Evolutionary conservation across 495 filamentous ascomycete genomes (phyloP).

Genomic region (Aspergillus asperescens): DNA sequence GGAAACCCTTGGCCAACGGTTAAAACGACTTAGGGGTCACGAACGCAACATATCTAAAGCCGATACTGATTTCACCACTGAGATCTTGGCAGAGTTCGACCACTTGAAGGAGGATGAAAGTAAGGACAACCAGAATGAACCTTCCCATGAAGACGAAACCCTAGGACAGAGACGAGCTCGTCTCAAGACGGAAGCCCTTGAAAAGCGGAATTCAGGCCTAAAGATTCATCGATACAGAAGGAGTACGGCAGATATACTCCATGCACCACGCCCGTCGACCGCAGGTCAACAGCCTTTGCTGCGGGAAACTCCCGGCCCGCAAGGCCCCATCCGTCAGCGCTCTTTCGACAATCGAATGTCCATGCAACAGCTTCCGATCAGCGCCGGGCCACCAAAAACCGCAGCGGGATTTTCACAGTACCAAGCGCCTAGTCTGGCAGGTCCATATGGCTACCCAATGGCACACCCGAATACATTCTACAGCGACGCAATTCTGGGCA

Average conservation of each 20-base stretch:
- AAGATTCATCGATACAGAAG: slow-evolving; percentile 37
- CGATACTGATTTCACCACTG: slow-evolving; percentile 71
- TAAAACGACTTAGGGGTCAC: slow-evolving; percentile 59
- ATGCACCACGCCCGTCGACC: slow-evolving; percentile 47
- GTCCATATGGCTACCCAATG: slow-evolving; percentile 27
- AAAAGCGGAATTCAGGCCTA: slow-evolving; percentile 27
- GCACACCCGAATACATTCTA: slow-evolving; percentile 28
- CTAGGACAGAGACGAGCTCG: slow-evolving; percentile 79
- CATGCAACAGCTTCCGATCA: slow-evolving; percentile 29
- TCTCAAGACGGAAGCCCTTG: slow-evolving; percentile 66
- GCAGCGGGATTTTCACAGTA: slow-evolving; percentile 18
- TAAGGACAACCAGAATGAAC: slow-evolving; percentile 12
- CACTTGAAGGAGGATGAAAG: slow-evolving; percentile 35
- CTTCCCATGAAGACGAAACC: slow-evolving; percentile 66
- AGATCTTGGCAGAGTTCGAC: slow-evolving; percentile 69
- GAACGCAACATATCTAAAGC: slow-evolving; percentile 48
- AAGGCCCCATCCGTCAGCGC: slow-evolving; percentile 6
- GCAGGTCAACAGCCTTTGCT: slow-evolving; percentile 27
- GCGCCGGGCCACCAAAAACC: slow-evolving; percentile 17
- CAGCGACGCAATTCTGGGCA: slow-evolving; percentile 30
- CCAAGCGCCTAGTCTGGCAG: slow-evolving; percentile 13
- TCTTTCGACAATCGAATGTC: slow-evolving; percentile 29
- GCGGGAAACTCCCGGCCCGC: slow-evolving; percentile 24
- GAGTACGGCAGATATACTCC: slow-evolving; percentile 67
- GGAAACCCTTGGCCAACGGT: slow-evolving; percentile 74